These are phyloP conservation scores for Colletotrichum eleusines DNA, from an alignment of 2,329 filamentous ascomycete genomes.

Conservation along the genomic window DNA sequence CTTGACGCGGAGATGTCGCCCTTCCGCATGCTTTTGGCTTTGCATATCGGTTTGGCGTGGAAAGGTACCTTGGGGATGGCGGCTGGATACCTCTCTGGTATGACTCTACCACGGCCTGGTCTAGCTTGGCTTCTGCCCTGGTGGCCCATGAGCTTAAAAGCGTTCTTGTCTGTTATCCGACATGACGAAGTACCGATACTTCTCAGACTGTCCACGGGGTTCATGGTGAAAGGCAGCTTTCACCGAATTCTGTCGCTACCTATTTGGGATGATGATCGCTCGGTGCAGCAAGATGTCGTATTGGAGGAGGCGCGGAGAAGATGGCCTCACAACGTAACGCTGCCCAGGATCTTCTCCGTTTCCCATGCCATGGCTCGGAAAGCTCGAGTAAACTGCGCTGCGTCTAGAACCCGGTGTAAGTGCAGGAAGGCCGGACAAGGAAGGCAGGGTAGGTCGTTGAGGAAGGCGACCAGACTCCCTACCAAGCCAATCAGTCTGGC, in stretches of 20 bases:
- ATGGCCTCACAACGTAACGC: neutral
- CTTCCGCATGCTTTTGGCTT: slow-evolving; percentile 12
- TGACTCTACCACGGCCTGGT: neutral
- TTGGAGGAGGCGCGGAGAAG: neutral
- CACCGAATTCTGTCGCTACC: neutral
- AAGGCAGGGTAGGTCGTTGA: slow-evolving; percentile 29
- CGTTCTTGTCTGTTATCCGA: neutral
- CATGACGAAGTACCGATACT: neutral
- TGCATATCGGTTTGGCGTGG: slow-evolving; percentile 16
- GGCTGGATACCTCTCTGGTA: slow-evolving; percentile 13
- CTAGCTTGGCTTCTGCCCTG: slow-evolving; percentile 1
- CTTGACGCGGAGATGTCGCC: slow-evolving; percentile 35
- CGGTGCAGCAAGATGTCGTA: neutral
- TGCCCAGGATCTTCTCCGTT: neutral
- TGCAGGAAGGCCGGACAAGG: slow-evolving; percentile 6
- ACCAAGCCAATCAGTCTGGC: slow-evolving; percentile 20
- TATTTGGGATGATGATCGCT: neutral
- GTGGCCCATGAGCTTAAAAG: slow-evolving; percentile 15
- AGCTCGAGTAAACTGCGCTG: slow-evolving; percentile 16
- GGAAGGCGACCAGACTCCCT: slow-evolving; percentile 5
- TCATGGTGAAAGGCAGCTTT: neutral
- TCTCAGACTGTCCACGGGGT: neutral
- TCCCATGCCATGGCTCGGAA: slow-evolving; percentile 15
- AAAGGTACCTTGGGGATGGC: neutral
- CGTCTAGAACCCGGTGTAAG: slow-evolving; percentile 12